A percentile compares a stretch with the other conserved stretches of the same genome.
Conservation (phyloP, 1,139 yeast genomes). For the Saccharomycopsis hybrid region DNA sequence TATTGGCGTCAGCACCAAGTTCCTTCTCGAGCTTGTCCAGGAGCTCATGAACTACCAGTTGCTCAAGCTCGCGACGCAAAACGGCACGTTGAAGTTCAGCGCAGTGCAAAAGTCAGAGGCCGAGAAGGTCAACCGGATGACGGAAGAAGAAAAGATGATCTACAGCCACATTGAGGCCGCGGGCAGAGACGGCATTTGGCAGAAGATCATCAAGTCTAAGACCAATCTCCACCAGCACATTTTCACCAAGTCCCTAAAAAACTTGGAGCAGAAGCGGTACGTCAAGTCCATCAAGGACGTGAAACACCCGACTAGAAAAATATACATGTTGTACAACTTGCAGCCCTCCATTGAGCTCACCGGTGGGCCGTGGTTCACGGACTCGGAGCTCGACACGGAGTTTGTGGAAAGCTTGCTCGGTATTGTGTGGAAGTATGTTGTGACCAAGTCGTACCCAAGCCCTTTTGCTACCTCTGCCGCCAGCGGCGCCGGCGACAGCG, state of each 20-base stretch:
- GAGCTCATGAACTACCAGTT: conserved; percentile 58
- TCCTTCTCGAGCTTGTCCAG: conserved; percentile 54
- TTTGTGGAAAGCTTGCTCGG: conserved; percentile 79
- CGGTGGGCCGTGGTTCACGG: conserved; percentile 99
- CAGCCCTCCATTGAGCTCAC: conserved; percentile 95
- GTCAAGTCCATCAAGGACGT: conserved; percentile 93
- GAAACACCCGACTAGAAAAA: conserved; percentile 92
- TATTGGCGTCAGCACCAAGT: conserved; percentile 31
- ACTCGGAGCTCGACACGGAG: conserved; percentile 88
- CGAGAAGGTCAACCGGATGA: conserved; percentile 63
- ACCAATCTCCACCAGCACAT: conserved; percentile 92
- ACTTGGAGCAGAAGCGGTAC: conserved; percentile 74
- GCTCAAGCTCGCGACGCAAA: conserved; percentile 61
- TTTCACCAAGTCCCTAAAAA: conserved; percentile 77
- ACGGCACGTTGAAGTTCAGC: conserved; percentile 63
- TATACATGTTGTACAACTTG: conserved; percentile 87
- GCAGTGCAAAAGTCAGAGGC: conserved; percentile 67
- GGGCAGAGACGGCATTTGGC: conserved; percentile 96
- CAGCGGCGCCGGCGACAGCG: conserved; percentile 25
- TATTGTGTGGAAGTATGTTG: conserved; percentile 84
- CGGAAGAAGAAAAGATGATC: conserved; percentile 84
- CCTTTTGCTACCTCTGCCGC: conserved; percentile 41
- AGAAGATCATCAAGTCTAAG: conserved; percentile 83
- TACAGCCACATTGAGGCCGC: conserved; percentile 88
- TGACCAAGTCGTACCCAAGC: conserved; percentile 67